Evolutionary conservation across 495 filamentous ascomycete species (phyloP).

Genomic region (Peziza echinospora): DNA sequence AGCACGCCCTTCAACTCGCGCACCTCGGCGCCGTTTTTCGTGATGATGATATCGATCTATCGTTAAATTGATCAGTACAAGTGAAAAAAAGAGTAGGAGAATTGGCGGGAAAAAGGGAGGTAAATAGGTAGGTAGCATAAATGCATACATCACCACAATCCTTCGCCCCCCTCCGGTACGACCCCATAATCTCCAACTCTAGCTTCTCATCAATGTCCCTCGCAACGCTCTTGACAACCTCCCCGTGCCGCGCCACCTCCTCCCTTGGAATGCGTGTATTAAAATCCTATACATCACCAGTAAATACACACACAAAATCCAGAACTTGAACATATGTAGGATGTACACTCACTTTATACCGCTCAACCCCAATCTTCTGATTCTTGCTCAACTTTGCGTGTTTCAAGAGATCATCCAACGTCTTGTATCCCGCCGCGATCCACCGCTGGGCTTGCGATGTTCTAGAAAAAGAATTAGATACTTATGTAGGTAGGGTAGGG

Average conservation of each 20-base stretch:
- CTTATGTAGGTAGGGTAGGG: not conserved
- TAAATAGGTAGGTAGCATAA: too few relatives aligned
- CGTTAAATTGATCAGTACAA: not conserved
- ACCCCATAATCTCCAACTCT: conserved; percentile 33
- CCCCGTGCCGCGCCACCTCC: conserved; percentile 53
- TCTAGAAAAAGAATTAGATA: conserved; percentile 1
- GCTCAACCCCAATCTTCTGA: conserved; percentile 59
- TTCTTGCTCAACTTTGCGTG: conserved; percentile 46
- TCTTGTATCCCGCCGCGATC: conserved; percentile 54
- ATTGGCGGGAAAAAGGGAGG: too few relatives aligned
- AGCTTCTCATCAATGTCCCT: conserved; percentile 37
- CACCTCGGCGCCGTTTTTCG: conserved; percentile 26
- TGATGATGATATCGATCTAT: conserved; percentile 77
- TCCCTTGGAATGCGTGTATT: conserved; percentile 55
- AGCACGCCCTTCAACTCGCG: conserved; percentile 8
- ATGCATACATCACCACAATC: conserved; percentile 14
- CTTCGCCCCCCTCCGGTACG: conserved; percentile 45
- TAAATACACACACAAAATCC: too few relatives aligned
- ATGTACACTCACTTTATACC: conserved; percentile 36
- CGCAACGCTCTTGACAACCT: conserved; percentile 41
- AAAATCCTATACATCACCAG: conserved; percentile 33
- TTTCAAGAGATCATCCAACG: conserved; percentile 45
- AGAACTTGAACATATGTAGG: too few relatives aligned
- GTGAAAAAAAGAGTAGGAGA: not conserved
- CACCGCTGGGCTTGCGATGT: conserved; percentile 46